These are phyloP conservation scores for Cryptococcus neoformans DNA, from an alignment of 1,284 basidiomycete genomes.

Conservation along the genomic window DNA sequence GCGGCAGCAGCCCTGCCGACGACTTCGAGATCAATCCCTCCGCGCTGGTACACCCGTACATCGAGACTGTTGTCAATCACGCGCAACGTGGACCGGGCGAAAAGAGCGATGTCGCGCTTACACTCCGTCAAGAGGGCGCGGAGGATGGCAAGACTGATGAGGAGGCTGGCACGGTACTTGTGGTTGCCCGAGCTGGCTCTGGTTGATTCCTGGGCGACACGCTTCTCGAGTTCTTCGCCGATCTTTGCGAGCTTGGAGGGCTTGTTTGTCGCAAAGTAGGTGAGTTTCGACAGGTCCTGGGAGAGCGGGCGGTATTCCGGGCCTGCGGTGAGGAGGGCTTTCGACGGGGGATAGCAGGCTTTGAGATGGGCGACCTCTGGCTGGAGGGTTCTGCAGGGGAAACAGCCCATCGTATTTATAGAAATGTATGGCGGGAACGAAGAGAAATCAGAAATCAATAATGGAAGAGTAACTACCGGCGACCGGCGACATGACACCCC, in stretches of 20 bases:
- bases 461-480: too few species aligned
- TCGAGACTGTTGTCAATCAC: slow-evolving; percentile 66
- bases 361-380: slow-evolving; percentile 60
- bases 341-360: slow-evolving; percentile 84
- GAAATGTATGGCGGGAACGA: background rate
- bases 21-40: slow-evolving; percentile 70
- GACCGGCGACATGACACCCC: too few species aligned
- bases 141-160: slow-evolving; percentile 83
- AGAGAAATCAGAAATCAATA: too few species aligned
- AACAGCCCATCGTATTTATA: slow-evolving; percentile 22
- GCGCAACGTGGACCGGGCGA: slow-evolving; percentile 72
- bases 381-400: slow-evolving; percentile 32
- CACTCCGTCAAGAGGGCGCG: slow-evolving; percentile 86
- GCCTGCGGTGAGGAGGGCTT: slow-evolving; percentile 65
- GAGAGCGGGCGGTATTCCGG: slow-evolving; percentile 75
- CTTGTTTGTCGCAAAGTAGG: slow-evolving; percentile 88
- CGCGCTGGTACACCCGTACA: slow-evolving; percentile 54
- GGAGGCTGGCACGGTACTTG: slow-evolving; percentile 73
- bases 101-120: slow-evolving; percentile 75
- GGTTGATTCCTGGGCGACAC: slow-evolving; percentile 64
- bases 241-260: slow-evolving; percentile 87
- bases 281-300: slow-evolving; percentile 86
- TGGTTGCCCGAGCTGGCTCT: slow-evolving; percentile 69
- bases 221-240: slow-evolving; percentile 75
- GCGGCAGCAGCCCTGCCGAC: slow-evolving; percentile 72